These are phyloP conservation scores for Penicillium cosmopolitanum DNA, from an alignment of 495 filamentous ascomycete species.

Conservation along the genomic window DNA sequence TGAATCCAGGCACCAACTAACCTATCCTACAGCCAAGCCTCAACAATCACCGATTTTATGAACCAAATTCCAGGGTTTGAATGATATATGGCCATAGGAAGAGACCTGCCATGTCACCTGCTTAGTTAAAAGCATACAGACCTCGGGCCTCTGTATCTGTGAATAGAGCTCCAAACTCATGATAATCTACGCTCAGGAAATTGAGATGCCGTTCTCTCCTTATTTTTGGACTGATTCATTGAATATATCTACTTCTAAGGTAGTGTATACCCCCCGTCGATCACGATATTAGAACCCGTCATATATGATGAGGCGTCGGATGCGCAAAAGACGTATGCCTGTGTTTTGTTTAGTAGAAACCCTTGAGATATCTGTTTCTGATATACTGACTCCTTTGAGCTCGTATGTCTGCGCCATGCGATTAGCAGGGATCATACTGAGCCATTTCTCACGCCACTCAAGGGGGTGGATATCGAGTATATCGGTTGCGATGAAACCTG, in stretches of 20 bases:
- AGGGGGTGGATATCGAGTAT: constrained; percentile 30
- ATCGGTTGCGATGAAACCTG: constrained; percentile 48
- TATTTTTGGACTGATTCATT: too few species aligned
- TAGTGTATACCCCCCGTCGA: constrained; percentile 41
- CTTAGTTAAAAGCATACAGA: too few species aligned
- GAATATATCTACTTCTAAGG: constrained; percentile 6
- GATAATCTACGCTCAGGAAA: too few species aligned
- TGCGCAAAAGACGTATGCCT: constrained; percentile 39
- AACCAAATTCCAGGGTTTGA: constrained; percentile 23
- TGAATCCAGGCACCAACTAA: not conserved
- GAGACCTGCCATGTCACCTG: not conserved
- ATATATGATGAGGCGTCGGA: constrained; percentile 42
- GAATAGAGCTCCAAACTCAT: too few species aligned
- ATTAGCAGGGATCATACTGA: constrained; percentile 34
- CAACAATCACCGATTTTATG: constrained; percentile 27
- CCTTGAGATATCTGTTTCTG: not conserved
- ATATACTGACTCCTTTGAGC: constrained; percentile 35
- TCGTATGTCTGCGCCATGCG: constrained; percentile 36
- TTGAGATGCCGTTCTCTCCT: too few species aligned
- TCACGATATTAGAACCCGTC: constrained; percentile 38
- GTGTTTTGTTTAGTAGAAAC: not conserved
- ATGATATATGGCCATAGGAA: not conserved
- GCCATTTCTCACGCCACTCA: constrained; percentile 32
- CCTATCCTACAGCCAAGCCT: constrained; percentile 16
- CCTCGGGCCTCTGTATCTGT: too few species aligned